A percentile compares a stretch with the other conserved stretches of the same genome.
Evolutionary conservation across 2,329 filamentous ascomycete species (phyloP).

Genomic region (Claviceps monticola): DNA sequence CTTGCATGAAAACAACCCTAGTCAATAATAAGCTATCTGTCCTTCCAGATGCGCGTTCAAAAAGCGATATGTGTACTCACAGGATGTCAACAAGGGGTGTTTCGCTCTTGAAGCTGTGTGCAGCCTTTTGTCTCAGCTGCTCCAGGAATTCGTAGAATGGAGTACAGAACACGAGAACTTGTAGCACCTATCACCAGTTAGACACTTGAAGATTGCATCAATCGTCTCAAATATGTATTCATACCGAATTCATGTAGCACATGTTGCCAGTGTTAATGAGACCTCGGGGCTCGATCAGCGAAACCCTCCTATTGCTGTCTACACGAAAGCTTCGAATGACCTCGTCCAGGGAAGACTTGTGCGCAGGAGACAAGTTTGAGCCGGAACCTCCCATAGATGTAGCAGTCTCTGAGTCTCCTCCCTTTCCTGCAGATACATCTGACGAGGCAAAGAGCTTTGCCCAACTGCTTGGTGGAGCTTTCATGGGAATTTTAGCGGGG

Average conservation of each 20-base stretch:
- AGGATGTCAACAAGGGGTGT: slow-evolving; percentile 89
- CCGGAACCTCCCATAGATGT: slow-evolving; percentile 9
- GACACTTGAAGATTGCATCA: slow-evolving; percentile 6
- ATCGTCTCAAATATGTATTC: slow-evolving; percentile 20
- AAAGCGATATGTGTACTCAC: slow-evolving; percentile 33
- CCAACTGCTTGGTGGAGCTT: slow-evolving; percentile 24
- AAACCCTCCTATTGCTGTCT: slow-evolving; percentile 48
- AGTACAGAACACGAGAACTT: slow-evolving; percentile 85
- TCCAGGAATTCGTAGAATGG: slow-evolving; percentile 93
- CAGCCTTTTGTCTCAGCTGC: slow-evolving; percentile 68
- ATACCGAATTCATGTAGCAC: slow-evolving; percentile 99
- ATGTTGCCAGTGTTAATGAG: slow-evolving; percentile 96
- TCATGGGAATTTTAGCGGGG: slow-evolving; percentile 15
- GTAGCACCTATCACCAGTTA: slow-evolving; percentile 57
- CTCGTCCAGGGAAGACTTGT: slow-evolving; percentile 53
- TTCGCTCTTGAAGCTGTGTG: slow-evolving; percentile 87
- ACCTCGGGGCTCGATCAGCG: slow-evolving; percentile 83
- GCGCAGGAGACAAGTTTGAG: slow-evolving; percentile 29
- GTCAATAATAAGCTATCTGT: neutral
- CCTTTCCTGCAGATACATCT: slow-evolving; percentile 14
- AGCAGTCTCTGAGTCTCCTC: slow-evolving; percentile 9
- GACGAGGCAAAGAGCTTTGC: slow-evolving; percentile 25
- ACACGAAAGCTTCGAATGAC: slow-evolving; percentile 63
- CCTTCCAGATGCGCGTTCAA: neutral
- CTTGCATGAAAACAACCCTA: slow-evolving; percentile 90